Conservation (phyloP, 176 grass and related monocot species). For the Paspalum notatum region DNA sequence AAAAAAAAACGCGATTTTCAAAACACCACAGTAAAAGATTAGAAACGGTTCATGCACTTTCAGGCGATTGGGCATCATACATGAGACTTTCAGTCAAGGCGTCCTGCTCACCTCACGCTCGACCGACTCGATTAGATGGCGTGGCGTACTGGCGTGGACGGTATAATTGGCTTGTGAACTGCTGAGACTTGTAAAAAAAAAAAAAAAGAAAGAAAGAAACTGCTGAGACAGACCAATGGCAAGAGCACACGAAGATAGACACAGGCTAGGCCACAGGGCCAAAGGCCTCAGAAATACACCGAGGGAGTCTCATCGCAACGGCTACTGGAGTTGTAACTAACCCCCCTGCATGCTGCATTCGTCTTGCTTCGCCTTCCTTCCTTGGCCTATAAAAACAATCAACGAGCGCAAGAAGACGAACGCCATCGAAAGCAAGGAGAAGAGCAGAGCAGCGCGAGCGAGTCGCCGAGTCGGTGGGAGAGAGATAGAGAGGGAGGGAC, state of each 20-base stretch:
- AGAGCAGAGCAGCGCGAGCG: neutral
- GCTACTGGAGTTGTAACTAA: slow-evolving; percentile 21
- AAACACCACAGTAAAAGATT: too few species aligned
- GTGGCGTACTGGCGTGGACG: too few species aligned
- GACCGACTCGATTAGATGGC: too few species aligned
- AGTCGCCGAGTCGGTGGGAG: neutral
- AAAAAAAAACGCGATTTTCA: too few species aligned
- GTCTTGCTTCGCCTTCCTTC: neutral
- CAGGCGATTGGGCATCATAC: too few species aligned
- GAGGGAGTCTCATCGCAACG: neutral
- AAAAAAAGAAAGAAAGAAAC: too few species aligned
- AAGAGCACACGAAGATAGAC: neutral
- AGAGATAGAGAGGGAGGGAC: neutral
- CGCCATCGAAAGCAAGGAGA: neutral
- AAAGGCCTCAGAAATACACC: neutral
- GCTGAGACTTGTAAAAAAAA: too few species aligned
- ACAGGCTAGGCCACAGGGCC: neutral
- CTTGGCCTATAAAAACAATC: slow-evolving; percentile 14
- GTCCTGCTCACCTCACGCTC: too few species aligned
- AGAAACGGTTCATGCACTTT: too few species aligned
- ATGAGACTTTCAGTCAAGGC: too few species aligned
- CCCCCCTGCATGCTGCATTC: neutral
- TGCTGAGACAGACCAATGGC: neutral
- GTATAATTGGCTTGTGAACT: too few species aligned
- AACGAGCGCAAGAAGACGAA: neutral